Evolutionary conservation across 1,284 basidiomycete species (phyloP), one percentile per base, ranked within the genome.

Genomic region (Takashimella koratensis): DNA sequence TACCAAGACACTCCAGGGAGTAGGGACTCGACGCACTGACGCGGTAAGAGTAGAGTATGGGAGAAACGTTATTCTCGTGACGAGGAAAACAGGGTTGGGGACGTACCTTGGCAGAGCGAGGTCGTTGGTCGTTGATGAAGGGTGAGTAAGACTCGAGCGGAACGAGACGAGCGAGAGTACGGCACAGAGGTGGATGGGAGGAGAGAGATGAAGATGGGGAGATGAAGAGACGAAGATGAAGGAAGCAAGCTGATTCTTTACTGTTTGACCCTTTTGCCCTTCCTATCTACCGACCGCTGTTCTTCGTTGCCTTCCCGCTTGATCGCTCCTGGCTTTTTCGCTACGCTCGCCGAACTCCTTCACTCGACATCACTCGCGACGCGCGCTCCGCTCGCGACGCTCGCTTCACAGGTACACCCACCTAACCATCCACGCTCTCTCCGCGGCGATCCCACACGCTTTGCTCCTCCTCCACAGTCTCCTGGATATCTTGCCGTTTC

Each of bases 391-490:
- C 13, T 3, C 19, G 26, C n/a, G 23, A 23, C 16, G 22, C 22
- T 2, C 4, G 20, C n/a, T n/a, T n/a, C n/a, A n/a, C 39, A 20
- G 52, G 40, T 43, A 48, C 42, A 87, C 86, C 58, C 84, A 82
- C 2, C 70, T 94, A 21, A 83, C 86, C 69, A 77, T 94, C 25
- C 85, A 83, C 60, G 90, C 90, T 1, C 84, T 93, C 81, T 87
- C 87, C 22, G 89, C 91, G 2, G 90, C 90, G 0, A 91, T 94
- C 50, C 88, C 90, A 1, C 87, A 87, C 64, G 82, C 90, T 13
- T 75, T 88, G 24, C 81, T 85, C 39, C 79, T 94, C 2, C 76
- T 83, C 4, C 81, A 86, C 13, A 86, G 88, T 16, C 77, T 94
- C 5, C 85, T 90, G 1, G 79, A 83, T 8, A 83, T 87, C 49